Evolutionary conservation across 495 filamentous ascomycete genomes (phyloP), one percentile per base, ranked within the genome.

Genomic region (Polyplosphaeria fusca): DNA sequence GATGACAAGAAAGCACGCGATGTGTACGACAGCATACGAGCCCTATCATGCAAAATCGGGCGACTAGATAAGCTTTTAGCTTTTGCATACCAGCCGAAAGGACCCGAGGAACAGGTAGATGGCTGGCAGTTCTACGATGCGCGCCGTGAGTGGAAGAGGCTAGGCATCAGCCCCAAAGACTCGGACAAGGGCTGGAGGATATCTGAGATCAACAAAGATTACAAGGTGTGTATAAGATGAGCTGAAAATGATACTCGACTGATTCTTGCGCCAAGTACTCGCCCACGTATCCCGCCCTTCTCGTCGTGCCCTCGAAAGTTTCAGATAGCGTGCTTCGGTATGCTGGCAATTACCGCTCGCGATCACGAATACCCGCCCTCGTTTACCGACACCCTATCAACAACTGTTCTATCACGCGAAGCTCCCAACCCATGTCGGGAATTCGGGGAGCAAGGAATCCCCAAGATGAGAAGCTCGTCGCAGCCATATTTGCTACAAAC

Each of bases 301-400:
- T 99, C 12, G 82, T 82, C 23, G 89, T 97, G 16, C 93, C 93
- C 19, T 82, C 84, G 26, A 79, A 82, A 42, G 94, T 99, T 62
- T 97, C 93, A 37, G 93, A 99, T 72, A 97, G 91, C 61, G 90
- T 90, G 40, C 81, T 99, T 50, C 95, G 95, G 58, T 96, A 99
- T 67, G 94, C 92, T 11, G 87, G 87, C 56, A 77, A 79, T 54
- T 97, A 92, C 72, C 86, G 93, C 28, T 97, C 93, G 0, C 80
- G 89, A 45, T 82, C 83, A 42, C 82, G 93, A 53, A 88, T 99
- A 72, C 93, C 93, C 16, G 86, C 84, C 7, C 75, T 97, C 30
- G 87, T 88, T 26, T 99, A 99, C 68, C 80, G 96, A 11, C 93
- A 99, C 70, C 90, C 93, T 1, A 78, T 97, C 54, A 99, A 97